phyloP scores from a whole-genome alignment of 352 stramenopile genomes.

The Pythium brachiatum region DNA sequence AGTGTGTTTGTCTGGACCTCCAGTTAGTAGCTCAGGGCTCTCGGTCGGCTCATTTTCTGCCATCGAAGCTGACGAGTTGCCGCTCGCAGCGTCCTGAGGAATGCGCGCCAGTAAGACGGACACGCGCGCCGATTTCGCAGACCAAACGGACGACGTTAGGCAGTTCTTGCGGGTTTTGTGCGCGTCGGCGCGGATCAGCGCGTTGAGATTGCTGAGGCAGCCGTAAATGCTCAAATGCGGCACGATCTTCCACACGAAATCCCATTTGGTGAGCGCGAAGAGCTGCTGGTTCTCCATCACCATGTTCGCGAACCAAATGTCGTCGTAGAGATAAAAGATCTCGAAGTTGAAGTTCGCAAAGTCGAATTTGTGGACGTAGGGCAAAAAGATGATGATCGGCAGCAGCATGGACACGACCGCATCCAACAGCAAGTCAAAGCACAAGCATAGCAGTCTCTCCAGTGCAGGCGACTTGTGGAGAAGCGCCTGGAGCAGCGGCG shows the following conservation, averaged over 20 bases:
- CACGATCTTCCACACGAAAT: conserved; percentile 27
- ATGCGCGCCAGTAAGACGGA: too few relatives aligned
- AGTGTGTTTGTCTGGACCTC: too few relatives aligned
- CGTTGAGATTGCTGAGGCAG: conserved; percentile 11
- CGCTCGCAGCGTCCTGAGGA: too few relatives aligned
- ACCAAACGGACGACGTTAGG: background rate
- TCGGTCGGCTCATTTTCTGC: too few relatives aligned
- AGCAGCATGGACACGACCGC: conserved; percentile 19
- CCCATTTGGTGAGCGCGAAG: conserved; percentile 16
- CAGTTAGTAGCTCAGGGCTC: too few relatives aligned
- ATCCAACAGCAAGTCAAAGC: conserved; percentile 21
- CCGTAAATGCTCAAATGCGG: conserved; percentile 28
- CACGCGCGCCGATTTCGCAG: background rate
- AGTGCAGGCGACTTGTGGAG: background rate
- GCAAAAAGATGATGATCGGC: conserved; percentile 22
- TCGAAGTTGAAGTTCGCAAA: conserved; percentile 19
- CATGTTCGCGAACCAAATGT: conserved; percentile 27
- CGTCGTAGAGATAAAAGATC: conserved; percentile 21
- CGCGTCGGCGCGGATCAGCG: too few relatives aligned
- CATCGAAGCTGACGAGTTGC: too few relatives aligned
- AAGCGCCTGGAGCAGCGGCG: conserved; percentile 2
- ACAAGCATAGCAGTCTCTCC: conserved; percentile 21
- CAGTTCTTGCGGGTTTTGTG: background rate
- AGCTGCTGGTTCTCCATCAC: conserved; percentile 27
- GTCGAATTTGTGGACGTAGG: conserved; percentile 23